These are phyloP conservation scores for Cynanchum wilfordii DNA, from an alignment of 257 asterid species.

Conservation along the genomic window DNA sequence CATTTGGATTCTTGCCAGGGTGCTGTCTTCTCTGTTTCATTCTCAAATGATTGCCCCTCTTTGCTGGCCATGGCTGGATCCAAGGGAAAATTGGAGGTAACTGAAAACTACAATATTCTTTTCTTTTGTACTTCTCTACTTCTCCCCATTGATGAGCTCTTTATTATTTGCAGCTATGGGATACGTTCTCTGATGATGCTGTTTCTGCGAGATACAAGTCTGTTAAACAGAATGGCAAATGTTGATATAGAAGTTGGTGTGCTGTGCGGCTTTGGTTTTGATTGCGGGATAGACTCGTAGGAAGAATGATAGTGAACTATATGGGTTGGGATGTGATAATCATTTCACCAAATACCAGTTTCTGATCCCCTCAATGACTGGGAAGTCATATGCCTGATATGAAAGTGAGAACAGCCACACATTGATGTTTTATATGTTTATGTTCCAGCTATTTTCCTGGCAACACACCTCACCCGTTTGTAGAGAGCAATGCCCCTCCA, in stretches of 20 bases:
- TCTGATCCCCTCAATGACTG: background rate
- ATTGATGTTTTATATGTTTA: background rate
- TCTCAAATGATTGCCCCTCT: conserved; percentile 69
- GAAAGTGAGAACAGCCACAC: background rate
- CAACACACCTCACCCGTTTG: background rate
- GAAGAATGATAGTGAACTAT: background rate
- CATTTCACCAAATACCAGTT: background rate
- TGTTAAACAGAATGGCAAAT: conserved; percentile 6
- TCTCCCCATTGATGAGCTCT: background rate
- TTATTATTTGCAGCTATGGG: conserved; percentile 54
- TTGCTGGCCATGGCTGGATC: conserved; percentile 82
- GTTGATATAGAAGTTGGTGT: conserved; percentile 3
- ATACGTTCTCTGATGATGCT: conserved; percentile 48
- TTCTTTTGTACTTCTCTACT: background rate
- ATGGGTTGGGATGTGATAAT: background rate
- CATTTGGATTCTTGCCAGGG: conserved; percentile 49
- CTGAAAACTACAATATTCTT: conserved; percentile 1
- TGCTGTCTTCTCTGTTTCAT: conserved; percentile 72
- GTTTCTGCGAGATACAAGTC: conserved; percentile 36
- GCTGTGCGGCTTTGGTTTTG: background rate
- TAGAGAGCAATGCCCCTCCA: background rate
- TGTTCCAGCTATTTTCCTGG: background rate
- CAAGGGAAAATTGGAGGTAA: conserved; percentile 71
- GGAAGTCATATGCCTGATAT: conserved; percentile 4
- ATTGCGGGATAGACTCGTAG: background rate